phyloP scores from a whole-genome alignment of 202 grass and related monocot genomes.

The Musa balbisiana region DNA sequence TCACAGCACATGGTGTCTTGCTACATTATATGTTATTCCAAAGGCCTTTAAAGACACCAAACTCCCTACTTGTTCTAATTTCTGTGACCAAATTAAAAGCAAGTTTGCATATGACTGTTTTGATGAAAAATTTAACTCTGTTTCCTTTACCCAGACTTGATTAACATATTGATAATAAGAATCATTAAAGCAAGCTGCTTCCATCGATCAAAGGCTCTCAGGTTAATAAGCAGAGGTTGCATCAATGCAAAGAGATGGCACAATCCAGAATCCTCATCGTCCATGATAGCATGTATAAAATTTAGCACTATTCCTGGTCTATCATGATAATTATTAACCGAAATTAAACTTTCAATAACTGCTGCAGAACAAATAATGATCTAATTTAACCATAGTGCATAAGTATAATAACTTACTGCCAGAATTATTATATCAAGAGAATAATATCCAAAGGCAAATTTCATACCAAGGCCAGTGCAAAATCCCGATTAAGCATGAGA shows the following conservation, averaged over 20 bases:
- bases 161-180: no score
- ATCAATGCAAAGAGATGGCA: background rate
- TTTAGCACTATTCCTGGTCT: background rate
- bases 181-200: background rate
- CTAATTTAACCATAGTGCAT: no score
- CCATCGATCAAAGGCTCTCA: background rate
- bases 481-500: background rate
- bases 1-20: no score
- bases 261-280: background rate
- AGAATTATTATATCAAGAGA: no score
- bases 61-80: no score
- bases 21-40: no score
- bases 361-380: background rate
- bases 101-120: no score
- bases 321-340: no score
- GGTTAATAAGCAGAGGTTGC: background rate
- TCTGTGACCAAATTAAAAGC: no score
- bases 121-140: background rate
- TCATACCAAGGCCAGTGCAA: background rate
- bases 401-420: no score
- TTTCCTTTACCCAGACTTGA: background rate
- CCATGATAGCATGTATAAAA: background rate
- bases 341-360: background rate
- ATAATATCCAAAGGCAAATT: no score
- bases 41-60: no score